Evolutionary conservation across 192 early-diverging fungal genomes (phyloP).

Genomic region (Pilaira anomala): DNA sequence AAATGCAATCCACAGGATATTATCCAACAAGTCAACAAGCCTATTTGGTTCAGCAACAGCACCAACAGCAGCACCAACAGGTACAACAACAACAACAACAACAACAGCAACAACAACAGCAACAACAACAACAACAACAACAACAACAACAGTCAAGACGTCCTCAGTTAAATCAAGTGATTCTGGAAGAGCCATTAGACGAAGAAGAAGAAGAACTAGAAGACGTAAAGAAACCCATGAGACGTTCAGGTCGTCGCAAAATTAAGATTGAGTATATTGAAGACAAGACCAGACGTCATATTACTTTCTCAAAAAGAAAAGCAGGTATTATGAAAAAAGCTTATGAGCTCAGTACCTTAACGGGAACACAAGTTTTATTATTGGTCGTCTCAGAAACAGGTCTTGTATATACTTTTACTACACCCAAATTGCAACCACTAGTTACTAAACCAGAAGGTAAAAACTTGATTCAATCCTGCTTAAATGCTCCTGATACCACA

Average conservation of each 20-base stretch:
- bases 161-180: neutral
- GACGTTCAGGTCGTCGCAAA: constrained; percentile 74
- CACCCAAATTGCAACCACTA: constrained; percentile 86
- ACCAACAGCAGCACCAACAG: neutral
- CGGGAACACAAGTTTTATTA: constrained; percentile 88
- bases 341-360: constrained; percentile 87
- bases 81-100: neutral
- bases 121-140: neutral
- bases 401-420: constrained; percentile 91
- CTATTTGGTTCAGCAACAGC: constrained; percentile 1
- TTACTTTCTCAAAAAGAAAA: constrained; percentile 91
- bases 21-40: neutral
- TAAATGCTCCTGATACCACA: constrained; percentile 73
- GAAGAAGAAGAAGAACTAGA: constrained; percentile 55
- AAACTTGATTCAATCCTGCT: constrained; percentile 83
- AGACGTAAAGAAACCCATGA: constrained; percentile 52
- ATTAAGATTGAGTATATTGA: constrained; percentile 94
- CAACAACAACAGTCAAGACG: neutral
- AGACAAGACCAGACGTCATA: constrained; percentile 86
- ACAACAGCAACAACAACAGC: neutral
- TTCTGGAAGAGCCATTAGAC: constrained; percentile 21
- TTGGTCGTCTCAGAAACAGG: constrained; percentile 92
- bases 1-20: constrained; percentile 14
- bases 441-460: constrained; percentile 89
- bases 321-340: constrained; percentile 97